Evolutionary conservation across 2,329 filamentous ascomycete species (phyloP).

Genomic region (Botrytis aclada): DNA sequence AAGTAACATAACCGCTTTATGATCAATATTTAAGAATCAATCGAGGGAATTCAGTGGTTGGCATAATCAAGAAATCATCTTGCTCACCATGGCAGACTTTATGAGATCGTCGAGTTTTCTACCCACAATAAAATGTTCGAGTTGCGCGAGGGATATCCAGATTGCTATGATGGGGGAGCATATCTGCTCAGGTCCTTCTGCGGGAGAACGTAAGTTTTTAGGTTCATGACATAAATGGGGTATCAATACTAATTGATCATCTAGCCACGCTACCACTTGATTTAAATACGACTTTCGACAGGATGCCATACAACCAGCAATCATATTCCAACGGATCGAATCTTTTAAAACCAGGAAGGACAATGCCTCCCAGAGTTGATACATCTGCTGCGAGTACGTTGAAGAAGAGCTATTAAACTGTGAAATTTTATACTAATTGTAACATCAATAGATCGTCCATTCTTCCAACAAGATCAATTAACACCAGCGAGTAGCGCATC

Average conservation of each 20-base stretch:
- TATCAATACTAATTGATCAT: slow-evolving; percentile 21
- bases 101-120: slow-evolving; percentile 61
- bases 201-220: slow-evolving; percentile 45
- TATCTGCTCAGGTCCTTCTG: slow-evolving; percentile 54
- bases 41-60: slow-evolving; percentile 6
- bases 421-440: slow-evolving; percentile 7
- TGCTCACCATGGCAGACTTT: slow-evolving; percentile 35
- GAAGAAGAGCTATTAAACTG: background rate
- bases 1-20: background rate
- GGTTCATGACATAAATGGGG: background rate
- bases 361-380: slow-evolving; percentile 48
- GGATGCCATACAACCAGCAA: slow-evolving; percentile 27
- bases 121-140: slow-evolving; percentile 85
- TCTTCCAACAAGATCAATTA: slow-evolving; percentile 53
- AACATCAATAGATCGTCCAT: slow-evolving; percentile 49
- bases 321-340: slow-evolving; percentile 28
- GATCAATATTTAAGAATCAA: slow-evolving; percentile 6
- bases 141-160: slow-evolving; percentile 72
- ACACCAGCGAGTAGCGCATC: slow-evolving; percentile 59
- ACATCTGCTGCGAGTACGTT: slow-evolving; percentile 52
- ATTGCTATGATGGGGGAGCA: slow-evolving; percentile 87
- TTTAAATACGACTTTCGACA: slow-evolving; percentile 29
- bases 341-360: slow-evolving; percentile 41
- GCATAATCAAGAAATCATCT: background rate
- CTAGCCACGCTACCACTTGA: slow-evolving; percentile 37